Evolutionary conservation across 1,284 basidiomycete species (phyloP).

Genomic region (Sanghuangporus weigelae): DNA sequence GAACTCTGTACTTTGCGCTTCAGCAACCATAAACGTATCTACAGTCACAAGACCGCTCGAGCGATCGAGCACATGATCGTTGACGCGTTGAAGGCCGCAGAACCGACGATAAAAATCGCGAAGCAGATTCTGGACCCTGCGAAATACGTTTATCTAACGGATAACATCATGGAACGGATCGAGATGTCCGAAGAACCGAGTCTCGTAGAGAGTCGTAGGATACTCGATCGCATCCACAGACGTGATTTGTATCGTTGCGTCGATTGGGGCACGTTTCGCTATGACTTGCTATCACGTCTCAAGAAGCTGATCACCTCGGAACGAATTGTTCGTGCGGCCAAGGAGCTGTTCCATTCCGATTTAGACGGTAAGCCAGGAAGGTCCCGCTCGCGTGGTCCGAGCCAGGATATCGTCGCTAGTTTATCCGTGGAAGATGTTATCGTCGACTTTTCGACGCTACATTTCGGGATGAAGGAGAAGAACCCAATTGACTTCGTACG

Average conservation of each 20-base stretch:
- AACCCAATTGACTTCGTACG: conserved; percentile 64
- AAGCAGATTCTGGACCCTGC: conserved; percentile 50
- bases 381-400: conserved; percentile 21
- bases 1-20: conserved; percentile 69
- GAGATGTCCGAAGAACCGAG: conserved; percentile 48
- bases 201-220: conserved; percentile 49
- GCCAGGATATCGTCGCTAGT: conserved; percentile 27
- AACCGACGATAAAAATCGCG: conserved; percentile 56
- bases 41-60: conserved; percentile 75
- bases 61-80: conserved; percentile 78
- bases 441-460: conserved; percentile 56
- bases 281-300: conserved; percentile 37
- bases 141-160: conserved; percentile 59
- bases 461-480: conserved; percentile 67
- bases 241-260: conserved; percentile 67
- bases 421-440: conserved; percentile 50
- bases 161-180: conserved; percentile 56
- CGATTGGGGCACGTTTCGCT: conserved; percentile 60
- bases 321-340: conserved; percentile 48
- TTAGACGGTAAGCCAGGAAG: conserved; percentile 10
- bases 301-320: conserved; percentile 44
- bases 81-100: conserved; percentile 63
- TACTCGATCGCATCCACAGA: conserved; percentile 52
- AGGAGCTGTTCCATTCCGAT: conserved; percentile 22
- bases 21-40: conserved; percentile 69